Evolutionary conservation across 768 basidiomycete genomes (phyloP).

Genomic region (Amanita pseudoporphyria): DNA sequence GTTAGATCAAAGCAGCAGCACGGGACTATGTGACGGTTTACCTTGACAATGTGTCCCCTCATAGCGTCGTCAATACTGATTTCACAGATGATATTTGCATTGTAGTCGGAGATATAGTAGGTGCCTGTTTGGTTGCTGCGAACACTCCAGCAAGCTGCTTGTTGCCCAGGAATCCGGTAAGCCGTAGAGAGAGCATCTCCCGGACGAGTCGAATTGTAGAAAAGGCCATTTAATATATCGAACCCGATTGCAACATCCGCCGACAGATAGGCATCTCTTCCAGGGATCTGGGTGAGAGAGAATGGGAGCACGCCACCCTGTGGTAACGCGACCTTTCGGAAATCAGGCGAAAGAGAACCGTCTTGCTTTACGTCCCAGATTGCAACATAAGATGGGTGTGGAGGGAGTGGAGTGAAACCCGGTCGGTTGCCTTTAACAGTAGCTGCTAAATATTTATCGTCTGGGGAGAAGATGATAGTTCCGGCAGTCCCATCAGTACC

Average conservation of each 20-base stretch:
- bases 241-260: conserved; percentile 30
- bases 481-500: conserved; percentile 35
- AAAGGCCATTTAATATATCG: conserved; percentile 26
- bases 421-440: conserved; percentile 45
- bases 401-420: conserved; percentile 17
- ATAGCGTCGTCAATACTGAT: too few relatives aligned
- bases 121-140: too few relatives aligned
- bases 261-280: conserved; percentile 28
- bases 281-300: conserved; percentile 33
- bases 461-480: conserved; percentile 38
- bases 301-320: conserved; percentile 39
- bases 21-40: too few relatives aligned
- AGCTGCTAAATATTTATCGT: conserved; percentile 28
- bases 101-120: too few relatives aligned
- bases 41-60: too few relatives aligned
- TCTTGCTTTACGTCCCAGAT: too few relatives aligned
- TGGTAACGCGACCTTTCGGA: conserved; percentile 27
- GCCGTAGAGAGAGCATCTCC: conserved; percentile 11
- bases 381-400: conserved; percentile 38
- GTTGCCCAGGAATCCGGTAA: too few relatives aligned
- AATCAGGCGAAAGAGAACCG: conserved; percentile 36
- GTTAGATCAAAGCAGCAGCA: too few relatives aligned
- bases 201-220: conserved; percentile 20
- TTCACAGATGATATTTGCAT: too few relatives aligned
- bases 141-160: too few relatives aligned